Evolutionary conservation across 805 yeast species (phyloP).

Genomic region (Candida corydali): DNA sequence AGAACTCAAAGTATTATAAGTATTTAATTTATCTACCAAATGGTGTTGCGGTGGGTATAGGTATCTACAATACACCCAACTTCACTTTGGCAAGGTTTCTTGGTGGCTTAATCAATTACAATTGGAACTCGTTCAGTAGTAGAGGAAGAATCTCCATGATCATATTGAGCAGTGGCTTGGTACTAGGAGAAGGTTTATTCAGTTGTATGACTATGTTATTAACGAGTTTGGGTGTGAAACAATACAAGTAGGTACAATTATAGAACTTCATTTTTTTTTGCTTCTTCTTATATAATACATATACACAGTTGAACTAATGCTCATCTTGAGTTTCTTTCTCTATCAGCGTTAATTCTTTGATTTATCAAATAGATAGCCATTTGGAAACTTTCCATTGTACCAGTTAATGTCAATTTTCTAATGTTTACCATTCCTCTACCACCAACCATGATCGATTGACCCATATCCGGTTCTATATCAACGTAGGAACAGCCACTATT

Average conservation of each 20-base stretch:
- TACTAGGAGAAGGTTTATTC: slow-evolving; percentile 89
- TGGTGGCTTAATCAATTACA: slow-evolving; percentile 72
- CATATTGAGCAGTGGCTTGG: slow-evolving; percentile 86
- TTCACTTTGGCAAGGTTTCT: slow-evolving; percentile 90
- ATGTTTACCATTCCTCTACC: slow-evolving; percentile 41
- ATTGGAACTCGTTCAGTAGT: slow-evolving; percentile 43
- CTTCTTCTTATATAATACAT: background rate
- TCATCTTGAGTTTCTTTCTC: slow-evolving; percentile 38
- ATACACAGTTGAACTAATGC: background rate
- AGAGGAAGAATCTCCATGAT: slow-evolving; percentile 56
- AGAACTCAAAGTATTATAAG: slow-evolving; percentile 32
- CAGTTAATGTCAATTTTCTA: slow-evolving; percentile 64
- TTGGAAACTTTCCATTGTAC: slow-evolving; percentile 64
- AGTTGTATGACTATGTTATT: slow-evolving; percentile 78
- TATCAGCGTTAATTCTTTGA: slow-evolving; percentile 66
- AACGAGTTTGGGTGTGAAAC: slow-evolving; percentile 51
- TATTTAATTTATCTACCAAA: slow-evolving; percentile 68
- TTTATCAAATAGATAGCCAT: slow-evolving; percentile 69
- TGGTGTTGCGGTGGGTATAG: slow-evolving; percentile 97
- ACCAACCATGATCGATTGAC: slow-evolving; percentile 46
- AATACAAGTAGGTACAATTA: slow-evolving; percentile 6
- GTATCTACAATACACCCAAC: slow-evolving; percentile 89
- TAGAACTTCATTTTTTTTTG: background rate
- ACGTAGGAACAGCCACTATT: slow-evolving; percentile 71
- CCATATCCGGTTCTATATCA: slow-evolving; percentile 58